Conservation (phyloP, 257 asterid genomes). For the Petunia secreta region DNA sequence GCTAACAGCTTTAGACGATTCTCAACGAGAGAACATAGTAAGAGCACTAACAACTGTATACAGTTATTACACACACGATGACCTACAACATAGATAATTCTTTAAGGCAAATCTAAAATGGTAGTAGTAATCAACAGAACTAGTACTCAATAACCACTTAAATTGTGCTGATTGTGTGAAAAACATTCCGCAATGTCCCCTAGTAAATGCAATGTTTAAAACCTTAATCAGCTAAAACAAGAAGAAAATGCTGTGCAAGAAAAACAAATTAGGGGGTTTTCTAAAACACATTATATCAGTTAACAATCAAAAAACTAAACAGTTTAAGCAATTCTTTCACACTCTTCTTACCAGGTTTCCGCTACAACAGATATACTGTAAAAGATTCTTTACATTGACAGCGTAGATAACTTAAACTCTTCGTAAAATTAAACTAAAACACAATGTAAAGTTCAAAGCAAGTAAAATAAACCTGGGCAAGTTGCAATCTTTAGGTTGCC, state of each 20-base stretch:
- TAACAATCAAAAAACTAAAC: background rate
- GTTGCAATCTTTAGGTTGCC: slow-evolving; percentile 84
- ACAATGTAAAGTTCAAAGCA: background rate
- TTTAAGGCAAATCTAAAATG: background rate
- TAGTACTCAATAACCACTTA: background rate
- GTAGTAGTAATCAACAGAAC: background rate
- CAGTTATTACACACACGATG: background rate
- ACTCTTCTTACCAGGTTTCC: background rate
- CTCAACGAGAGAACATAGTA: background rate
- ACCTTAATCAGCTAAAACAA: background rate
- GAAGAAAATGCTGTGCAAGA: slow-evolving; percentile 7
- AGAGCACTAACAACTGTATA: background rate
- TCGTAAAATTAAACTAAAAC: background rate
- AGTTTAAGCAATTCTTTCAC: background rate
- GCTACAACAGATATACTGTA: no score
- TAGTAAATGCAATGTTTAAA: background rate
- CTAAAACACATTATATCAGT: background rate
- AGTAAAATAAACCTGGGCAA: slow-evolving; percentile 71
- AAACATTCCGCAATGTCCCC: background rate
- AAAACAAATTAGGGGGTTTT: background rate
- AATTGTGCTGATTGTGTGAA: background rate
- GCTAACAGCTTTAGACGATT: background rate
- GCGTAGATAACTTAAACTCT: no score
- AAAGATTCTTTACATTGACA: no score
- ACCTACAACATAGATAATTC: background rate